These are phyloP conservation scores for Thalia dealbata DNA, from an alignment of 176 grass and related monocot species.

Conservation along the genomic window DNA sequence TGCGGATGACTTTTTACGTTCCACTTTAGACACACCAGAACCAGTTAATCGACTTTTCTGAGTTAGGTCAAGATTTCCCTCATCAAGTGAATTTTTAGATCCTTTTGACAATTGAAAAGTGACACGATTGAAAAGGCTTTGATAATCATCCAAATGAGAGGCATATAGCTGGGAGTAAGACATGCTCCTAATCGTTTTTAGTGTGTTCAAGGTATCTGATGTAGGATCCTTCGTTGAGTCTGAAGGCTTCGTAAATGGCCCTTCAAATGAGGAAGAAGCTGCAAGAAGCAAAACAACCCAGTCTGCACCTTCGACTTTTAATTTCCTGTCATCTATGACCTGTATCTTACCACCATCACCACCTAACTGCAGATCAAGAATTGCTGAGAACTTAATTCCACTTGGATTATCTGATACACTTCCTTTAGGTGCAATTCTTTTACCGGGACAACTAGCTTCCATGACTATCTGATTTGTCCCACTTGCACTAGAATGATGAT, in stretches of 20 bases:
- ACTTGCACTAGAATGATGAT: constrained; percentile 37
- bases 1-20: constrained; percentile 1
- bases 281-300: constrained; percentile 64
- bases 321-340: constrained; percentile 44
- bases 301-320: constrained; percentile 66
- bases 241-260: constrained; percentile 53
- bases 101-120: constrained; percentile 58
- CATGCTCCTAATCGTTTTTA: constrained; percentile 46
- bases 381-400: constrained; percentile 67
- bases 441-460: constrained; percentile 57
- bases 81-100: constrained; percentile 24
- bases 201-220: constrained; percentile 25
- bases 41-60: constrained; percentile 5
- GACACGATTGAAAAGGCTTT: constrained; percentile 71
- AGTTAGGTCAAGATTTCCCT: background rate
- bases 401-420: constrained; percentile 23
- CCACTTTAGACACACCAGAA: constrained; percentile 8
- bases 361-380: constrained; percentile 44
- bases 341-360: constrained; percentile 31
- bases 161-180: constrained; percentile 59
- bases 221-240: constrained; percentile 56
- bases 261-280: constrained; percentile 70
- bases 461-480: constrained; percentile 58
- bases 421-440: constrained; percentile 27
- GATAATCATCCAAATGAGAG: constrained; percentile 75